phyloP scores from a whole-genome alignment of 768 basidiomycete species.

The Hemileccinum rubropunctum region DNA sequence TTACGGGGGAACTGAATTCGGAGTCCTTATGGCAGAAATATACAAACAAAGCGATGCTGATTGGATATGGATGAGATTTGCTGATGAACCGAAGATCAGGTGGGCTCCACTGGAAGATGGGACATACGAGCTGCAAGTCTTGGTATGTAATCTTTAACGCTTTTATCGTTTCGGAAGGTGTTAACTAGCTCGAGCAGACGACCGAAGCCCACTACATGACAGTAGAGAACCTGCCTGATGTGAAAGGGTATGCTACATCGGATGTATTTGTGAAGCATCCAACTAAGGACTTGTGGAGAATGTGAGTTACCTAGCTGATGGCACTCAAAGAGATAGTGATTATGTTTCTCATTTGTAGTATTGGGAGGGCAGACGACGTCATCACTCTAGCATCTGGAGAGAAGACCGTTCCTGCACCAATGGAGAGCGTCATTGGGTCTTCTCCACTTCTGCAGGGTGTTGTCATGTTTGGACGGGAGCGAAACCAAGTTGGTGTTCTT shows the following conservation, averaged over 20 bases:
- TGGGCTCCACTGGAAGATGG: slow-evolving; percentile 33
- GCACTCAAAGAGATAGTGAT: background rate
- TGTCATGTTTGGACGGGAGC: slow-evolving; percentile 34
- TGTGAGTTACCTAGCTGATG: slow-evolving; percentile 28
- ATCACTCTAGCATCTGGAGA: slow-evolving; percentile 32
- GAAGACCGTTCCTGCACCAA: slow-evolving; percentile 34
- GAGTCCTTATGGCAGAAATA: slow-evolving; percentile 3
- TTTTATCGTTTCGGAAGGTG: background rate
- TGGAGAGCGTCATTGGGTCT: slow-evolving; percentile 22
- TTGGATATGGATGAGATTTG: slow-evolving; percentile 38
- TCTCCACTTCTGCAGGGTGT: slow-evolving; percentile 20
- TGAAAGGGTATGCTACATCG: slow-evolving; percentile 35
- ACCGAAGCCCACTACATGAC: slow-evolving; percentile 2
- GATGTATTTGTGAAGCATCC: slow-evolving; percentile 47
- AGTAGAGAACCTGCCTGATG: slow-evolving; percentile 35
- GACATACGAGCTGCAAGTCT: slow-evolving; percentile 36
- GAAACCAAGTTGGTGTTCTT: slow-evolving; percentile 29
- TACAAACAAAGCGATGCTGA: slow-evolving; percentile 16
- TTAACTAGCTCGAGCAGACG: background rate
- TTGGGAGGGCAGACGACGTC: slow-evolving; percentile 37
- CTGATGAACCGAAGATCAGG: slow-evolving; percentile 17
- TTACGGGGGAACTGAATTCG: slow-evolving; percentile 37
- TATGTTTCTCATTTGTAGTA: slow-evolving; percentile 17
- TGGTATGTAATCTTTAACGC: slow-evolving; percentile 27
- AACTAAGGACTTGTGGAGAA: slow-evolving; percentile 40